Conservation (phyloP, 1,284 basidiomycete genomes). For the Trichosporon coremiiforme region DNA sequence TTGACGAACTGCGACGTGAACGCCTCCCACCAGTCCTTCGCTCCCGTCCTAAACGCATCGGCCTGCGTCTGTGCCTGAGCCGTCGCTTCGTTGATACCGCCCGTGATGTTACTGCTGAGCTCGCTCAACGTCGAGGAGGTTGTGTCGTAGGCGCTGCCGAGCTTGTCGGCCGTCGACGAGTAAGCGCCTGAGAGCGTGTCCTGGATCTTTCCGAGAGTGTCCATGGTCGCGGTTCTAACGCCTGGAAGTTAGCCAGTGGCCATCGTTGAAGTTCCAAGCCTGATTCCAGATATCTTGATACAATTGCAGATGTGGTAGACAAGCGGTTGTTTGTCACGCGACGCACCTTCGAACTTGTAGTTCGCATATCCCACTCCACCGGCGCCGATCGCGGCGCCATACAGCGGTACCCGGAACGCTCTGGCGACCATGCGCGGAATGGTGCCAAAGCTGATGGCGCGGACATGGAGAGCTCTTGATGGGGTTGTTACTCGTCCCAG, state of each 20-base stretch:
- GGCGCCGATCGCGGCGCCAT: constrained; percentile 79
- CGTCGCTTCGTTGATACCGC: constrained; percentile 31
- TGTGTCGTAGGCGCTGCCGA: constrained; percentile 39
- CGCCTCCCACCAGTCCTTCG: constrained; percentile 50
- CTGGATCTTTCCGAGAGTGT: constrained; percentile 43
- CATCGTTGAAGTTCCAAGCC: background rate
- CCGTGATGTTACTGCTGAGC: constrained; percentile 29
- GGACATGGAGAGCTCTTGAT: constrained; percentile 60
- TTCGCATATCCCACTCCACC: constrained; percentile 90
- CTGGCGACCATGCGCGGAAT: constrained; percentile 78
- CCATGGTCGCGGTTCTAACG: constrained; percentile 51
- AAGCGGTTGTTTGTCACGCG: background rate
- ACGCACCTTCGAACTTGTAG: constrained; percentile 86
- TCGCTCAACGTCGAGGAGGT: constrained; percentile 32
- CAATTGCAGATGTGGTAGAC: no score
- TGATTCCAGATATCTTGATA: no score
- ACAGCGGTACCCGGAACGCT: constrained; percentile 80
- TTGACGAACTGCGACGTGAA: constrained; percentile 40
- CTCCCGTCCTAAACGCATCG: constrained; percentile 41
- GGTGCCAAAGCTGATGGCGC: constrained; percentile 77
- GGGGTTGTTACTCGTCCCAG: constrained; percentile 28
- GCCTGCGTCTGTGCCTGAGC: constrained; percentile 37
- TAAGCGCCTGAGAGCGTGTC: constrained; percentile 48
- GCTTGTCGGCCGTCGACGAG: constrained; percentile 39
- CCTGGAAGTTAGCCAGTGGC: constrained; percentile 35